Base-by-base conservation (phyloP, 1,139 yeast genomes). In the Taphrina pruni region DNA sequence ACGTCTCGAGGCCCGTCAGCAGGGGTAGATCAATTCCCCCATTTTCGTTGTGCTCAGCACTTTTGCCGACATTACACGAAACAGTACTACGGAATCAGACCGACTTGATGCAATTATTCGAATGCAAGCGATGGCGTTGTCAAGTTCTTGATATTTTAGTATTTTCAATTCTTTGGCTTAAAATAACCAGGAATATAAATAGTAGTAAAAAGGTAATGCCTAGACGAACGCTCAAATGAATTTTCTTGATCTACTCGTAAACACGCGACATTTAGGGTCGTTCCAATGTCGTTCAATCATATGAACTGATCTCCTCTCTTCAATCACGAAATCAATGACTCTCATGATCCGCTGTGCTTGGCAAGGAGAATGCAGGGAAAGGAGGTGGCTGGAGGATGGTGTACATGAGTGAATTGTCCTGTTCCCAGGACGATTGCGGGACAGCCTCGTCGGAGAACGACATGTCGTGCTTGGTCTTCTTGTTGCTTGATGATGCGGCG, bases 401-500 rank as follows among this genome's bases (percentile, higher is more conserved):
- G 36, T 50, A 50, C 54, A 50, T 50, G 54, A 50, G 54, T 20
- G 54, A 50, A 21, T 50, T 50, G 54, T 50, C 54, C n/a, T 50
- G 54, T 21, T 50, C 54, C 54, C 54, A 50, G 36, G 54, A 50
- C n/a, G 54, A 50, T 21, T 21, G 36, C 32, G 54, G 54, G 5
- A n/a, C 20, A 8, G 21, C 9, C n/a, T n/a, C 54, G n/a, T 50
- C 54, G n/a, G 54, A 26, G 36, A 6, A 11, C 14, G 1, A 1
- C 36, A 35, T 5, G 36, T 50, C 54, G 8, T 21, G 54, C 36
- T 50, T 50, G 36, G 6, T 8, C 36, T 21, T 50, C 9, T 50
- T 50, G 35, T 17, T 12, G 14, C 6, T 48, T 8, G 35, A 21
- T 8, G 6, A 4, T 20, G 32, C 26, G 14, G 11, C 35, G 32